Evolutionary conservation across 305 asterid species (phyloP).

Genomic region (Fraxinus xanthoxyloides): DNA sequence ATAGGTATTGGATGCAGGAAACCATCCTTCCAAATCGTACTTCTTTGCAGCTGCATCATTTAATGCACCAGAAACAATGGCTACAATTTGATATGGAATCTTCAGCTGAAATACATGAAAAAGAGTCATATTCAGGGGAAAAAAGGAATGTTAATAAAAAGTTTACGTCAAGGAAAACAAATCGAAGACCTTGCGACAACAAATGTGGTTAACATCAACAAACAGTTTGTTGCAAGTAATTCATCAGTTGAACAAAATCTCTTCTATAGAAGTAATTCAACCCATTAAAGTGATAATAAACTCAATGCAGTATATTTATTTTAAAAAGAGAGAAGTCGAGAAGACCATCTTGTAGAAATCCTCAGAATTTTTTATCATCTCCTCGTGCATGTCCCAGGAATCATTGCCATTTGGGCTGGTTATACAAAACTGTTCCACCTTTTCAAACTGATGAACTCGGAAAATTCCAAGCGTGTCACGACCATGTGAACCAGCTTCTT

Average conservation of each 20-base stretch:
- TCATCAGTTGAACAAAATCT: not conserved
- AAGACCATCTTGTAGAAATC: slow-evolving; percentile 75
- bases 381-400: slow-evolving; percentile 94
- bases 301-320: not conserved
- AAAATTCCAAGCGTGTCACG: slow-evolving; percentile 91
- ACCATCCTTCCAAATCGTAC: slow-evolving; percentile 93
- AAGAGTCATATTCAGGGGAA: not conserved
- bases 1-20: slow-evolving; percentile 73
- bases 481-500: slow-evolving; percentile 97
- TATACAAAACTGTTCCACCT: slow-evolving; percentile 86
- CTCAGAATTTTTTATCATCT: slow-evolving; percentile 82
- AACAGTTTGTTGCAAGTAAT: not conserved
- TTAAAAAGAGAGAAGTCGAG: not conserved
- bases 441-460: slow-evolving; percentile 92
- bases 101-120: slow-evolving; percentile 51
- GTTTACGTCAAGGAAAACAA: not conserved
- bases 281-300: not conserved
- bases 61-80: slow-evolving; percentile 87
- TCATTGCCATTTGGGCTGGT: slow-evolving; percentile 75
- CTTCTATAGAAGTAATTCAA: not conserved
- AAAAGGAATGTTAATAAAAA: not conserved
- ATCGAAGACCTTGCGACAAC: too few species aligned
- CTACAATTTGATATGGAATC: slow-evolving; percentile 79
- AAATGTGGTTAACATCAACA: not conserved
- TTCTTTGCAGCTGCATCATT: slow-evolving; percentile 97